These are phyloP conservation scores for Chalaropsis thielavioides DNA, from an alignment of 2,329 filamentous ascomycete genomes.

Conservation along the genomic window DNA sequence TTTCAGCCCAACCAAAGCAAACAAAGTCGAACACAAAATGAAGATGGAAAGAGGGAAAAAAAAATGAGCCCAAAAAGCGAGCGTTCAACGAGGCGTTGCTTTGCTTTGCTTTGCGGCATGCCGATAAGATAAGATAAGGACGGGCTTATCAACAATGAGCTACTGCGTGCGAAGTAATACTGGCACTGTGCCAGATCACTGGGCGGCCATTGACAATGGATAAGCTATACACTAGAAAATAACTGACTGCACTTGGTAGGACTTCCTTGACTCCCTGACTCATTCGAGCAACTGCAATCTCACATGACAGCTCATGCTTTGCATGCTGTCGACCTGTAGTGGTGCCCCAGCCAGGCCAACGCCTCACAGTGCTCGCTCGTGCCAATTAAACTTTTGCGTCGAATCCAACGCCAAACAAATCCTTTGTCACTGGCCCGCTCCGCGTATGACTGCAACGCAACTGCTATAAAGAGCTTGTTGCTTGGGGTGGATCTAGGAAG, in stretches of 20 bases:
- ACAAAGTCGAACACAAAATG: not conserved
- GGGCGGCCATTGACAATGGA: not conserved
- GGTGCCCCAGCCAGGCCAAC: too few relatives aligned
- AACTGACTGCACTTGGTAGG: too few relatives aligned
- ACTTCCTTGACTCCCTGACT: too few relatives aligned
- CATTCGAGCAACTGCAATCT: too few relatives aligned
- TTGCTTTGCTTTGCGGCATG: not conserved
- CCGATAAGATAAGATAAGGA: not conserved
- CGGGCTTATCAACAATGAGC: not conserved
- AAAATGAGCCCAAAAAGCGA: not conserved
- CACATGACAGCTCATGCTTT: too few relatives aligned
- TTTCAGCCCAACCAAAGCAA: slow-evolving; percentile 9
- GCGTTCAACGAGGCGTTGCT: not conserved
- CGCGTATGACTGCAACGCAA: not conserved
- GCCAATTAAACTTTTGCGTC: not conserved
- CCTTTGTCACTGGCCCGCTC: slow-evolving; percentile 1
- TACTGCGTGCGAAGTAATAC: not conserved
- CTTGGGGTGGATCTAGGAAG: not conserved
- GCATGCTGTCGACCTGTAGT: too few relatives aligned
- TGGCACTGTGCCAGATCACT: not conserved
- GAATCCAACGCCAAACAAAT: not conserved
- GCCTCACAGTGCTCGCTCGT: too few relatives aligned
- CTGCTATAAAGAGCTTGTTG: not conserved
- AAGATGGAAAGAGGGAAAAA: not conserved
- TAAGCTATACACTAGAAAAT: too few relatives aligned